Percentiles rank a stretch among this genome's conserved stretches.
phyloP scores from a whole-genome alignment of 2,329 filamentous ascomycete genomes.

The Exophiala sp. region DNA sequence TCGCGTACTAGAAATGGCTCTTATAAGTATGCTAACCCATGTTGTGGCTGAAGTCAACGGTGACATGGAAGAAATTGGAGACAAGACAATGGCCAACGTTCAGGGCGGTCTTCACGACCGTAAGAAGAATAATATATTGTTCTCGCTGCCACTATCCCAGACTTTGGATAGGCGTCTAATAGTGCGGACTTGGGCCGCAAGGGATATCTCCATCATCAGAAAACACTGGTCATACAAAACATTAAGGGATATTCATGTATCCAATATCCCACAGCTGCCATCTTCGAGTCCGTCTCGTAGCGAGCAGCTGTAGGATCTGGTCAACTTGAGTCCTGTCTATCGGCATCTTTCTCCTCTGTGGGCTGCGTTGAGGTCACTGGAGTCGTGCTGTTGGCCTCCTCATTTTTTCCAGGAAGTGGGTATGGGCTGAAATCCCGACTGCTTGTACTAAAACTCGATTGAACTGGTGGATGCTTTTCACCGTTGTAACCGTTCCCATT shows the following conservation, averaged over 20 bases:
- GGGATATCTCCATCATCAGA: conserved; percentile 2
- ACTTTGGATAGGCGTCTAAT: neutral
- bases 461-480: conserved; percentile 43
- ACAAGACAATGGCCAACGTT: neutral
- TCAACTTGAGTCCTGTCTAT: neutral
- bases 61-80: neutral
- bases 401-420: conserved; percentile 15
- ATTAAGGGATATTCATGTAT: conserved; percentile 17
- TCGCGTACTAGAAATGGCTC: too few relatives aligned
- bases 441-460: conserved; percentile 52
- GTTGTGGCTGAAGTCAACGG: too few relatives aligned
- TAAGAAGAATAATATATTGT: neutral
- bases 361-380: neutral
- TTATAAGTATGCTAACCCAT: too few relatives aligned
- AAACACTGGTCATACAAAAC: conserved; percentile 19
- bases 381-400: conserved; percentile 10
- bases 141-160: neutral
- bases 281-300: too few relatives aligned
- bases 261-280: neutral
- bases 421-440: conserved; percentile 43
- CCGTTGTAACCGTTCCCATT: conserved; percentile 14
- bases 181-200: neutral
- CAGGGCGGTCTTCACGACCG: too few relatives aligned
- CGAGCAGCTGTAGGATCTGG: neutral
- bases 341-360: neutral